Conservation (phyloP, 2,329 filamentous ascomycete genomes). For the Herpotrichia juniperi region DNA sequence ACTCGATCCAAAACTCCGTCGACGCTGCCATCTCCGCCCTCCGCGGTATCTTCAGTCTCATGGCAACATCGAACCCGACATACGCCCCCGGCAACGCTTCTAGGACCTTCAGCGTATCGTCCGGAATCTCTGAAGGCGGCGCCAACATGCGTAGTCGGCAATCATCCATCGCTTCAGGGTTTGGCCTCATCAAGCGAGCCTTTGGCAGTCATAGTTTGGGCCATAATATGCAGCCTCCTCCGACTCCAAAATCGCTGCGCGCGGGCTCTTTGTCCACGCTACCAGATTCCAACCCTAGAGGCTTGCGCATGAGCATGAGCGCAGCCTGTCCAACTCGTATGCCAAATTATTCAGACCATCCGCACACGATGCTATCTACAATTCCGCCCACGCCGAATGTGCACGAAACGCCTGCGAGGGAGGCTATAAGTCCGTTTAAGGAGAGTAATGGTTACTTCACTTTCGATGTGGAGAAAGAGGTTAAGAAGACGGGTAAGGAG, state of each 20-base stretch:
- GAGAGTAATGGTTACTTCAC: conserved; percentile 36
- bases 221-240: conserved; percentile 19
- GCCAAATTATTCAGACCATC: conserved; percentile 36
- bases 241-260: conserved; percentile 15
- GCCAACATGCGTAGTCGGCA: conserved; percentile 22
- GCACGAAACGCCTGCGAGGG: conserved; percentile 24
- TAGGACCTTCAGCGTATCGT: conserved; percentile 36
- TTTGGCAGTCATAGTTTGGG: conserved; percentile 27
- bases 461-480: conserved; percentile 28
- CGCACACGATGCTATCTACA: conserved; percentile 40
- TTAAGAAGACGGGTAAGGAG: conserved; percentile 16
- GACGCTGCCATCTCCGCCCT: conserved; percentile 50
- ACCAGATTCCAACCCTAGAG: conserved; percentile 39
- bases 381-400: conserved; percentile 51
- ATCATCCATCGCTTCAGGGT: conserved; percentile 33
- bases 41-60: conserved; percentile 54
- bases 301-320: conserved; percentile 35
- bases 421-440: conserved; percentile 47
- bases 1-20: conserved; percentile 49
- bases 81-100: conserved; percentile 20
- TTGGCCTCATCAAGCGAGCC: conserved; percentile 35
- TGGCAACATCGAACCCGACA: conserved; percentile 29
- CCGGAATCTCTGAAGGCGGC: conserved; percentile 2
- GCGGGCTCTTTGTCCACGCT: conserved; percentile 29
- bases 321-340: conserved; percentile 48